These are phyloP conservation scores for Xanthoparmelia taractica DNA, from an alignment of 495 filamentous ascomycete genomes.

Conservation along the genomic window DNA sequence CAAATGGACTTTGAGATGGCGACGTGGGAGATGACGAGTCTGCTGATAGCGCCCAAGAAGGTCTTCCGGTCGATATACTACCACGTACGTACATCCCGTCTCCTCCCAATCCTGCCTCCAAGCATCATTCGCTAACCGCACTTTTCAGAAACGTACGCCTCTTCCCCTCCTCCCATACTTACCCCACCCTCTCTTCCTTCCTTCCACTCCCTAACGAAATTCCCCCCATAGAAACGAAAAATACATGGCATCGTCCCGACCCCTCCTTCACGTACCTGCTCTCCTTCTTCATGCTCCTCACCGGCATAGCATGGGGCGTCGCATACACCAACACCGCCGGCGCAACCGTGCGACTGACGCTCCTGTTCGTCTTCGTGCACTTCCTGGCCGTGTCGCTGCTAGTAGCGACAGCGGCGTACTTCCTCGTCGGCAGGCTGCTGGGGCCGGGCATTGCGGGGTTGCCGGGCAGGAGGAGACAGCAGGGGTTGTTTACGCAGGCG, in stretches of 20 bases:
- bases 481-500: constrained; percentile 51
- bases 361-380: constrained; percentile 61
- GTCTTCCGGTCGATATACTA: constrained; percentile 73
- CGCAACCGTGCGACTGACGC: constrained; percentile 49
- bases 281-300: constrained; percentile 65
- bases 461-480: constrained; percentile 41
- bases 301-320: constrained; percentile 64
- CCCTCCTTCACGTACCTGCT: constrained; percentile 73
- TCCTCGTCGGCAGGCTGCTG: constrained; percentile 56
- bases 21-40: constrained; percentile 69
- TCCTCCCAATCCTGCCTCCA: not conserved
- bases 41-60: constrained; percentile 68
- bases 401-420: constrained; percentile 55
- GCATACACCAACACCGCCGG: constrained; percentile 54
- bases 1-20: constrained; percentile 71
- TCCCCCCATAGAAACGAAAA: constrained; percentile 56
- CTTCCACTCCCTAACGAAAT: constrained; percentile 18
- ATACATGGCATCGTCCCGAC: constrained; percentile 69
- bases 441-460: constrained; percentile 47
- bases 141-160: constrained; percentile 51
- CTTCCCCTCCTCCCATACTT: constrained; percentile 1
- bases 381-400: constrained; percentile 56
- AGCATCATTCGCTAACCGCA: constrained; percentile 1
- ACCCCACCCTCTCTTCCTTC: no score
- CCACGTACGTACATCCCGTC: constrained; percentile 46